Evolutionary conservation across 345 rosid species (phyloP), one percentile per base, ranked within the genome.

Genomic region (Turnera subulata): DNA sequence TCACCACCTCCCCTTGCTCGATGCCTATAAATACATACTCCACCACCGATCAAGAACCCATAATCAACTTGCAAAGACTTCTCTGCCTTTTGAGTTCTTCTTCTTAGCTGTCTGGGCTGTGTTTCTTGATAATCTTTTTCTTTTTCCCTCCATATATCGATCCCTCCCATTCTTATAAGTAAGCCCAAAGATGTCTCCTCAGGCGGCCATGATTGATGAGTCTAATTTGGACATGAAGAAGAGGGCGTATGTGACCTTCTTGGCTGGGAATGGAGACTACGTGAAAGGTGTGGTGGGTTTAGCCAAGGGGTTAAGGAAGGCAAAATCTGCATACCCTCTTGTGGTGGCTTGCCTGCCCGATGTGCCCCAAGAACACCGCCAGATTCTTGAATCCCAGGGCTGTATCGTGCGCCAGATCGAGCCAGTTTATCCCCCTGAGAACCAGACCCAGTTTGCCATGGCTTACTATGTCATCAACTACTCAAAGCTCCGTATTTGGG

Each of bases 401-500:
- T 89, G 90, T 46, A 45, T 82, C 6, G 40, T 84, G 37, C 71
- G 65, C 0, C 89, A 84, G 77, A 82, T 86, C 42, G 86, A 81
- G 29, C 90, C 95, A 10, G 63, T 84, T 55, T 60, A 81, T 57
- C 97, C 60, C 77, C 75, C n/a, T n/a, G n/a, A n/a, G n/a, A n/a
- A n/a, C n/a, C n/a, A n/a, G n/a, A n/a, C n/a, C n/a, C n/a, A n/a
- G 65, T 89, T 82, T 16, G 88, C 88, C 56, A 82, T 84, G 95
- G 86, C 95, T 2, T 81, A 89, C 64, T 84, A 75, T 20, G 92
- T 82, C 25, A 82, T 89, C 67, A 89, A 89, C 79, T 89, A 89
- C 79, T 86, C 95, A 11, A 86, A 89, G 69, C 85, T 89, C 2
- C 89, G 92, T 50, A 84, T 86, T 29, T 84, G 92, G 97, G 84